These are phyloP conservation scores for Salvia rosmarinus DNA, from an alignment of 257 asterid genomes.

Conservation along the genomic window DNA sequence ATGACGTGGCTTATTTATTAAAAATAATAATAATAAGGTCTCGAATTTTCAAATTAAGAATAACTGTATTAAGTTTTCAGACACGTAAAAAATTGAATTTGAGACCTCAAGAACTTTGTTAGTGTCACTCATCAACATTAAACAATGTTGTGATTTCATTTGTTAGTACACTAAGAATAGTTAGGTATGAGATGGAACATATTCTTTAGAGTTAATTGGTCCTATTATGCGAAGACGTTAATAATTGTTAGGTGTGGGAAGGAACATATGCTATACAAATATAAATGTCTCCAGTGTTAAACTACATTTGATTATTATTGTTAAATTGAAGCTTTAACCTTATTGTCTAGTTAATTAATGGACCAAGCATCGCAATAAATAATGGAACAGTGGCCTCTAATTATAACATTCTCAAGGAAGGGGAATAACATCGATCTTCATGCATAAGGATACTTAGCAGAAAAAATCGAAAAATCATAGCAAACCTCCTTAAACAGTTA, in stretches of 20 bases:
- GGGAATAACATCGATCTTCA: no score
- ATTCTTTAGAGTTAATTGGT: constrained; percentile 25
- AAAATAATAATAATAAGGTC: no score
- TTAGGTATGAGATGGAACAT: constrained; percentile 40
- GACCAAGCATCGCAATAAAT: constrained; percentile 21
- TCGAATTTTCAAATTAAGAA: no score
- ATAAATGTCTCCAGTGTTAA: not conserved
- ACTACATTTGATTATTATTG: constrained; percentile 3
- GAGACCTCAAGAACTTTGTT: not conserved
- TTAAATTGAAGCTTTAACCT: constrained; percentile 31
- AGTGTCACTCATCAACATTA: not conserved
- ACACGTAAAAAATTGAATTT: not conserved
- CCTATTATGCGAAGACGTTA: constrained; percentile 4
- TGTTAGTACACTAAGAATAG: constrained; percentile 11
- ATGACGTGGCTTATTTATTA: no score
- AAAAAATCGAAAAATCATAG: no score
- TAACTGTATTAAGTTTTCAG: no score
- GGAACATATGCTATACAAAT: constrained; percentile 32
- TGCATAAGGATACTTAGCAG: no score
- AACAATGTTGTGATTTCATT: constrained; percentile 1
- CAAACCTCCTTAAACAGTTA: no score
- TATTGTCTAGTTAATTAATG: constrained; percentile 31
- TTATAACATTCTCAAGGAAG: no score
- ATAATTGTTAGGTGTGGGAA: constrained; percentile 36
- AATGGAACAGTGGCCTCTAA: no score